These are phyloP conservation scores for Podospora pseudopauciseta DNA, from an alignment of 495 filamentous ascomycete genomes.

Conservation along the genomic window DNA sequence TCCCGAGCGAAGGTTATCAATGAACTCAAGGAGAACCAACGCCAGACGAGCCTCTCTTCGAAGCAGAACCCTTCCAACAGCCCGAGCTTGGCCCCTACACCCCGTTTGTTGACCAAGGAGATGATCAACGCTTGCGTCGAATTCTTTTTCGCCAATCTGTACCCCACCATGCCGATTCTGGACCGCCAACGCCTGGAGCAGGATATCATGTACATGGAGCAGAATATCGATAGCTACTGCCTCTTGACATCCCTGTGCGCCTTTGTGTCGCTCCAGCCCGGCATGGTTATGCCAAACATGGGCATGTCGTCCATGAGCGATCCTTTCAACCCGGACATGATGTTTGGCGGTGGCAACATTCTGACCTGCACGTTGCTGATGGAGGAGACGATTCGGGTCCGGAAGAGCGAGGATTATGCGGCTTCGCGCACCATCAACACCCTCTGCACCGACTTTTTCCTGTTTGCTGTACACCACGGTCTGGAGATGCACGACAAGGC, in stretches of 20 bases:
- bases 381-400: constrained; percentile 70
- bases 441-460: constrained; percentile 74
- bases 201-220: constrained; percentile 60
- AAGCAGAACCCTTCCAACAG: constrained; percentile 45
- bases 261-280: constrained; percentile 80
- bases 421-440: constrained; percentile 65
- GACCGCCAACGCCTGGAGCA: constrained; percentile 63
- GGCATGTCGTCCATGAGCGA: constrained; percentile 34
- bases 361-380: constrained; percentile 61
- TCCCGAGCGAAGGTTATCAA: constrained; percentile 78
- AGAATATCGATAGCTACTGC: constrained; percentile 71
- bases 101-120: constrained; percentile 56
- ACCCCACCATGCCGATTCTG: constrained; percentile 78
- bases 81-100: constrained; percentile 46
- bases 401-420: constrained; percentile 70
- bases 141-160: constrained; percentile 80
- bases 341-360: constrained; percentile 53
- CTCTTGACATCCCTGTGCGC: constrained; percentile 75
- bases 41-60: constrained; percentile 54
- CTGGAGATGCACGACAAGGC: constrained; percentile 68
- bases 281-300: constrained; percentile 56
- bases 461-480: constrained; percentile 72
- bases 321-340: constrained; percentile 49
- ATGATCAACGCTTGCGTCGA: constrained; percentile 70
- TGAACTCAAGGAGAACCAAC: constrained; percentile 65